A percentile compares a stretch with the other conserved stretches of the same genome.
These are phyloP conservation scores for Hyaloscypha hepaticicola DNA, from an alignment of 495 filamentous ascomycete species.

Conservation along the genomic window DNA sequence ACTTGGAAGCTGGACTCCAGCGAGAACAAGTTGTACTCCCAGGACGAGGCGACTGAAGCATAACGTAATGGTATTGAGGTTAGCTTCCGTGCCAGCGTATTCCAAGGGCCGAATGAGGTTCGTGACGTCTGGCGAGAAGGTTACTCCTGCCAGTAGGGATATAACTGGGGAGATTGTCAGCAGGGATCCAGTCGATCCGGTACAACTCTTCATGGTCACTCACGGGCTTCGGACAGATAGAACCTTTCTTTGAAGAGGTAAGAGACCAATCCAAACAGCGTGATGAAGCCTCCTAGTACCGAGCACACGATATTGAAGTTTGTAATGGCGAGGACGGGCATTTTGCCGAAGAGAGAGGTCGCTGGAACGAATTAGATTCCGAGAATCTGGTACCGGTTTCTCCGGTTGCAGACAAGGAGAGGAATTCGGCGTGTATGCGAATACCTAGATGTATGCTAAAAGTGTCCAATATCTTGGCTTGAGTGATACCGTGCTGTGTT, in stretches of 20 bases:
- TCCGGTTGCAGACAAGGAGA: background rate
- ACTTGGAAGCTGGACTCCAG: conserved; percentile 83
- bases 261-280: conserved; percentile 80
- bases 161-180: conserved; percentile 57
- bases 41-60: conserved; percentile 85
- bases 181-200: background rate
- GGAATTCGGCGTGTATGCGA: background rate
- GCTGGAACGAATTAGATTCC: background rate
- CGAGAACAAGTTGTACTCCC: conserved; percentile 84
- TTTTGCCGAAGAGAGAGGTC: conserved; percentile 32
- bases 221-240: conserved; percentile 86
- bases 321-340: conserved; percentile 73
- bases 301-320: conserved; percentile 84
- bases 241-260: conserved; percentile 85
- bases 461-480: background rate
- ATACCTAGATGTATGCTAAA: background rate
- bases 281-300: conserved; percentile 81
- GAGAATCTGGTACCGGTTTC: background rate
- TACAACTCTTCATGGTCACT: conserved; percentile 26
- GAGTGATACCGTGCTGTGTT: background rate
- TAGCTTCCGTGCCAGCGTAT: conserved; percentile 63
- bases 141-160: conserved; percentile 72
- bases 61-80: conserved; percentile 65
- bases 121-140: conserved; percentile 73
- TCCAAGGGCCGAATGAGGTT: conserved; percentile 73